phyloP scores from a whole-genome alignment of 768 basidiomycete species.

The Macrolepiota dolichaula region DNA sequence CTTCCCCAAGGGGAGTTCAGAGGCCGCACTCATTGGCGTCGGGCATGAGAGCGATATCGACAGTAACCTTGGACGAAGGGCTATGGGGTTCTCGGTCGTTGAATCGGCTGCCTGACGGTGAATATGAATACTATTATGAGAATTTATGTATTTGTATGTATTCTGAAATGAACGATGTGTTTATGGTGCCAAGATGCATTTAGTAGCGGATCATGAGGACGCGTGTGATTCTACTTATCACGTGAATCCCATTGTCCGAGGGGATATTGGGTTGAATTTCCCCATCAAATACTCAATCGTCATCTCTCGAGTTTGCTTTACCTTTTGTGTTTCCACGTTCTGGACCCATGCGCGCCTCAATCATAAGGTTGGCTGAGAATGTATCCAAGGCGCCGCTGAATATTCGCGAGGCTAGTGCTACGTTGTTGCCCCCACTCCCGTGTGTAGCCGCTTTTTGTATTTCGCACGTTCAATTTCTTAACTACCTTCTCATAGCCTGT shows the following conservation, averaged over 20 bases:
- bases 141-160: not conserved
- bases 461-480: not conserved
- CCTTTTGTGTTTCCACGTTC: not conserved
- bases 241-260: too few relatives aligned
- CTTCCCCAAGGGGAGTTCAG: constrained; percentile 48
- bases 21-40: constrained; percentile 33
- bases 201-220: too few relatives aligned
- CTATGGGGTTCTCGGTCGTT: not conserved
- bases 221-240: too few relatives aligned
- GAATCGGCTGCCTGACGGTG: not conserved
- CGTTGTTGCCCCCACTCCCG: constrained; percentile 83
- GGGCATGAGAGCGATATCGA: constrained; percentile 33
- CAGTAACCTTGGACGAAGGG: constrained; percentile 25
- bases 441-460: constrained; percentile 33
- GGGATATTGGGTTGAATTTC: too few relatives aligned
- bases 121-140: not conserved
- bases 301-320: not conserved
- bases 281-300: too few relatives aligned
- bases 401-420: constrained; percentile 57
- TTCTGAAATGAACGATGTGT: too few relatives aligned
- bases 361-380: constrained; percentile 51
- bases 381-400: constrained; percentile 56
- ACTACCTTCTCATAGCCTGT: constrained; percentile 49
- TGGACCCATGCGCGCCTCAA: not conserved
- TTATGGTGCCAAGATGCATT: too few relatives aligned